Evolutionary conservation across 768 basidiomycete species (phyloP).

Genomic region (Termitomyces sp.): DNA sequence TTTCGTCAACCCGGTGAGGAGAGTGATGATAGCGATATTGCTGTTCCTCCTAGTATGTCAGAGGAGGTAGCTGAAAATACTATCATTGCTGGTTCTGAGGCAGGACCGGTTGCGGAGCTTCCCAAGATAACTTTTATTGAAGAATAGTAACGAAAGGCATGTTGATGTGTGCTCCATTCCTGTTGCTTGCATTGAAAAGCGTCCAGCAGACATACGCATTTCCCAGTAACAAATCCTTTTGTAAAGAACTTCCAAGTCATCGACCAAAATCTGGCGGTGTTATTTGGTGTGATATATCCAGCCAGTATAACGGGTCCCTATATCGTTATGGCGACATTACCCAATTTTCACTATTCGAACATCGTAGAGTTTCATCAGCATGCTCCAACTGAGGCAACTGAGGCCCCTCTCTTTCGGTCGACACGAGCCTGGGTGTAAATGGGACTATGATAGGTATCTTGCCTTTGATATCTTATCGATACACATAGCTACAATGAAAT

Average conservation of each 20-base stretch:
- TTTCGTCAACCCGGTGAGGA: conserved; percentile 40
- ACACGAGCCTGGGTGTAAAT: not conserved
- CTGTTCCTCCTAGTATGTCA: not conserved
- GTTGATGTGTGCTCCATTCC: not conserved
- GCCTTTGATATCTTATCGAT: not conserved
- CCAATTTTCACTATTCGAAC: not conserved
- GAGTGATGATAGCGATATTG: conserved; percentile 26
- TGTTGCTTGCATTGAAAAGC: not conserved
- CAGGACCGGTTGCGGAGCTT: conserved; percentile 1
- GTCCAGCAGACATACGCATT: not conserved
- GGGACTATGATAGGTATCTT: not conserved
- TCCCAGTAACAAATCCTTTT: not conserved
- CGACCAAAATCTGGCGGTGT: not conserved
- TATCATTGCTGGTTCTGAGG: not conserved
- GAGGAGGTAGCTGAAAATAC: not conserved
- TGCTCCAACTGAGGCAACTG: not conserved
- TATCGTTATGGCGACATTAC: not conserved
- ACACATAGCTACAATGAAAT: too few relatives aligned
- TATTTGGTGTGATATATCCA: not conserved
- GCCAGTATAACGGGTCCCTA: not conserved
- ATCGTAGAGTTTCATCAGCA: not conserved
- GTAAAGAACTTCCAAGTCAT: not conserved
- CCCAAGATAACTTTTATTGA: conserved; percentile 7
- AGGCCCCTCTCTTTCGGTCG: not conserved
- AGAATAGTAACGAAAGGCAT: not conserved